These are phyloP conservation scores for Vaccinium vitisidaea DNA, from an alignment of 148 eudicot species.

Conservation along the genomic window DNA sequence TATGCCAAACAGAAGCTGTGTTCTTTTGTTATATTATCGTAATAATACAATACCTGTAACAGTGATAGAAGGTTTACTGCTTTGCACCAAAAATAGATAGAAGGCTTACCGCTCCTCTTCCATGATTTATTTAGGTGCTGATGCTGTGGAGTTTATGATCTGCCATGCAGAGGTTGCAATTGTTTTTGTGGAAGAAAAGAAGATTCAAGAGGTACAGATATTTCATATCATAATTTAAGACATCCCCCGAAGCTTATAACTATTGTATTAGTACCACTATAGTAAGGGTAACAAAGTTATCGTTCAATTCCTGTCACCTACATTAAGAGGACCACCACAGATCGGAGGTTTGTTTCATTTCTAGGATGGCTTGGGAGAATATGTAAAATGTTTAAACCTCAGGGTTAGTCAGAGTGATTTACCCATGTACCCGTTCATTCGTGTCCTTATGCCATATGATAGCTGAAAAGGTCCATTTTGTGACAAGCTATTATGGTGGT, in stretches of 20 bases:
- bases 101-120: conserved; percentile 16
- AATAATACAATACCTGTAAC: not conserved
- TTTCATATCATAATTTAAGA: not conserved
- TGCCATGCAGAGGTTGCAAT: conserved; percentile 80
- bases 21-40: not conserved
- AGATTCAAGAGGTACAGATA: conserved; percentile 71
- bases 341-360: not conserved
- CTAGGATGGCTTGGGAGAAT: not conserved
- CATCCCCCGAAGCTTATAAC: not conserved
- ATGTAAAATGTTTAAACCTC: not conserved
- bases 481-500: not conserved
- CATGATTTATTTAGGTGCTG: conserved; percentile 61
- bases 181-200: conserved; percentile 91
- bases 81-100: not conserved
- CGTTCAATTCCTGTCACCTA: not conserved
- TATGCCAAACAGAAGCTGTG: not conserved
- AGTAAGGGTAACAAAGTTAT: not conserved
- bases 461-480: not conserved
- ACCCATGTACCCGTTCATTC: not conserved
- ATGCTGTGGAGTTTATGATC: conserved; percentile 89
- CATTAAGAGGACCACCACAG: not conserved
- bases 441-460: not conserved
- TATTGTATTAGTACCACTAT: not conserved
- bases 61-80: not conserved
- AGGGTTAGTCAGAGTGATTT: not conserved